These are phyloP conservation scores for Chlamydomonas sphaeroides DNA, from an alignment of 139 green algal species.

Conservation along the genomic window DNA sequence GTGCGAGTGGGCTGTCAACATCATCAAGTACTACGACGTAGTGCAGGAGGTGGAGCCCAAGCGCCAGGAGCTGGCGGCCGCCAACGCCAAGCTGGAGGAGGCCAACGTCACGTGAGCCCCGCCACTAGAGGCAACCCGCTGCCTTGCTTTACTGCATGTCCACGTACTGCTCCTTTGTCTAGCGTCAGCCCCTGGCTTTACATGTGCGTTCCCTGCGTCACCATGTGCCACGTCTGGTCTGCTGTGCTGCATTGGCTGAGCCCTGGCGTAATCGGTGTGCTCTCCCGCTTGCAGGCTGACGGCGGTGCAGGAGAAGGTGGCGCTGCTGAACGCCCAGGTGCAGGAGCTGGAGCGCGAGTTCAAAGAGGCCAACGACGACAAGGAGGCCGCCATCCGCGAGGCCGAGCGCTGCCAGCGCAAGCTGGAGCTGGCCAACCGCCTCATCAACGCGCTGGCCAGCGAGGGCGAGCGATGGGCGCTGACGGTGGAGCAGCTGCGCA, in stretches of 20 bases:
- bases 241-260: too few species aligned
- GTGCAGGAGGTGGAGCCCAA: slow-evolving; percentile 87
- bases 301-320: slow-evolving; percentile 66
- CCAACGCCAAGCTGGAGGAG: slow-evolving; percentile 84
- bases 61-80: slow-evolving; percentile 82
- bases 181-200: too few species aligned
- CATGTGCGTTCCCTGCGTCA: too few species aligned
- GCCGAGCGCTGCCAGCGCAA: slow-evolving; percentile 81
- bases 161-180: too few species aligned
- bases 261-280: too few species aligned
- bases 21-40: slow-evolving; percentile 92
- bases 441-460: slow-evolving; percentile 85
- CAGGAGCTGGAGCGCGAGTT: slow-evolving; percentile 83
- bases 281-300: slow-evolving; percentile 48
- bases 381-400: slow-evolving; percentile 84
- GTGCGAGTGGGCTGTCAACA: slow-evolving; percentile 92
- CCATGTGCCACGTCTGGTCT: too few species aligned
- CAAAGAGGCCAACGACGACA: slow-evolving; percentile 81
- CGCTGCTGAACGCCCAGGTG: slow-evolving; percentile 63
- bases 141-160: too few species aligned
- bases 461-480: slow-evolving; percentile 84
- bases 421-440: slow-evolving; percentile 84
- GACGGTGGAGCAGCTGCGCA: slow-evolving; percentile 79
- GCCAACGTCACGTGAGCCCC: slow-evolving; percentile 72
- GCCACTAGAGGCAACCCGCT: too few species aligned